Base-by-base conservation (phyloP, 352 stramenopile genomes). In the Globisporangium solare region DNA sequence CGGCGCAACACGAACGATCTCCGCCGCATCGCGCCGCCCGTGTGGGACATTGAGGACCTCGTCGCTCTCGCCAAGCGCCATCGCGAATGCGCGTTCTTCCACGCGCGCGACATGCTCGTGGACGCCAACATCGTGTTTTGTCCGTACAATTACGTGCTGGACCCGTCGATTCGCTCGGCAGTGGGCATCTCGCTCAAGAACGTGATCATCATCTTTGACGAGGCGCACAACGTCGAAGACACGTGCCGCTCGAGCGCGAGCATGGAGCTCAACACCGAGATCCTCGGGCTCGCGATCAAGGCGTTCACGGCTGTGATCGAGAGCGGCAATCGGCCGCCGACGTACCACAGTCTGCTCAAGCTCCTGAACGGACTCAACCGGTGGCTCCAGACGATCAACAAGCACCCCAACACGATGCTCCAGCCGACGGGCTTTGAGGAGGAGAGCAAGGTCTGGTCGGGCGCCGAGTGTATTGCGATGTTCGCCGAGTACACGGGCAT, bases 11-110 rank as follows among this genome's bases (percentile, higher is more conserved):
- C 63, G 4, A 85, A 84, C 50, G 68, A 82, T 18, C 50, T 92
- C 42, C 68, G 68, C 2, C 68, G 68, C 3, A 58, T 68, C n/a
- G 66, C 70, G 46, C 80, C 83, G 17, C 60, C 77, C 0, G 74
- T 95, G 10, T 94, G 86, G 84, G 86, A 95, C 48, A 88, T 95
- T 22, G 86, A 95, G 57, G 86, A 95, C 41, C 58, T 94, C 20
- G 75, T 92, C 6, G 63, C 63, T 39, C 61, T 92, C 8, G 79
- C 75, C 20, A 87, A 93, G 62, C 76, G 86, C 31, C 74, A 90
- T 47, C 73, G 75, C 8, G 86, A 92, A 60, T 95, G 86, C 47
- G 83, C 79, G 3, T 95, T 87, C 64, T 95, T 88, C 56, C 71
- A 85, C 53, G 49, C 84, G 24, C 78, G 53, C 42, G 80, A 73